These are phyloP conservation scores for Clarireedia monteithiana DNA, from an alignment of 2,329 filamentous ascomycete species.

Conservation along the genomic window DNA sequence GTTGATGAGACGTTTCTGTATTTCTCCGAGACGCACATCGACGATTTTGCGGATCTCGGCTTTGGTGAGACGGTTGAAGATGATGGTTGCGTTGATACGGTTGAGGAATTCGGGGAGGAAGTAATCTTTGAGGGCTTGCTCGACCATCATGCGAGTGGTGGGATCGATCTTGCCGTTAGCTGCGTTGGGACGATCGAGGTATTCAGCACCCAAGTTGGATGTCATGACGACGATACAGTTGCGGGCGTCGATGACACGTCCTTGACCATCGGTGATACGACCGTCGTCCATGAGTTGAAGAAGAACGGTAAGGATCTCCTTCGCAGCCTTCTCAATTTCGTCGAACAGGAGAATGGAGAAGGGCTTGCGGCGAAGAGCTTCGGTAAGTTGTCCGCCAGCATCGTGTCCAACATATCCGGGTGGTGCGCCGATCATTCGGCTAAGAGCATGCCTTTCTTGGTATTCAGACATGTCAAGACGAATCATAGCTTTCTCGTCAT, in stretches of 20 bases:
- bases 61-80: slow-evolving; percentile 93
- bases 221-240: slow-evolving; percentile 99
- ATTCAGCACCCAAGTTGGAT: slow-evolving; percentile 92
- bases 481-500: slow-evolving; percentile 96
- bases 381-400: slow-evolving; percentile 89
- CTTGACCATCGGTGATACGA: slow-evolving; percentile 96
- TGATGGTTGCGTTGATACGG: slow-evolving; percentile 90
- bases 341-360: slow-evolving; percentile 98
- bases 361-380: slow-evolving; percentile 84
- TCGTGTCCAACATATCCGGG: slow-evolving; percentile 97
- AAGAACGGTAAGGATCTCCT: slow-evolving; percentile 92
- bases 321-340: slow-evolving; percentile 97
- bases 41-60: slow-evolving; percentile 92
- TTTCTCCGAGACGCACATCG: slow-evolving; percentile 77
- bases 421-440: slow-evolving; percentile 94
- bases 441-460: slow-evolving; percentile 91
- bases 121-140: slow-evolving; percentile 84
- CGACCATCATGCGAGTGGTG: slow-evolving; percentile 80
- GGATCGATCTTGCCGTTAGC: slow-evolving; percentile 81
- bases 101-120: slow-evolving; percentile 99
- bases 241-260: slow-evolving; percentile 84
- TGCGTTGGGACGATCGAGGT: slow-evolving; percentile 69
- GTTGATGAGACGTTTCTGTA: slow-evolving; percentile 80
- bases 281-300: slow-evolving; percentile 99
- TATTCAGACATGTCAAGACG: slow-evolving; percentile 99